Conservation (phyloP, 331 rosid species). For the Prunus yedoensis region DNA sequence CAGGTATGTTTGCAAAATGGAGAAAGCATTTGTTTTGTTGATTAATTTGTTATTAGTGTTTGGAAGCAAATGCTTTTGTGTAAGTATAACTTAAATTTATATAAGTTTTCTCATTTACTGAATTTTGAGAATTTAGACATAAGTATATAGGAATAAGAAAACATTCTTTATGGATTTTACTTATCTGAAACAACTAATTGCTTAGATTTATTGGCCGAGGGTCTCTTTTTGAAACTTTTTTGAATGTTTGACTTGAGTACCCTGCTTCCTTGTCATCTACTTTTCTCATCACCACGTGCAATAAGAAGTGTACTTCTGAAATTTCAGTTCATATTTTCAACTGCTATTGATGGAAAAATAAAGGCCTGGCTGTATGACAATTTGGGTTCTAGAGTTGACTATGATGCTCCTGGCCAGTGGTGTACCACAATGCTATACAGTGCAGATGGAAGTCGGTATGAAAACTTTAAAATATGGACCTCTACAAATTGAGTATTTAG, state of each 20-base stretch:
- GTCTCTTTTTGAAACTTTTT: neutral
- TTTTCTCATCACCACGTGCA: neutral
- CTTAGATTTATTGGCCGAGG: neutral
- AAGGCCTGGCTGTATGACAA: slow-evolving; percentile 89
- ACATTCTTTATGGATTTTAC: neutral
- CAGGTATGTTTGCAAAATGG: slow-evolving; percentile 50
- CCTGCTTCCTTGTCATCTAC: neutral
- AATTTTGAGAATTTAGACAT: neutral
- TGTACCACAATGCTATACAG: slow-evolving; percentile 86
- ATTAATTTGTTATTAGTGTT: neutral
- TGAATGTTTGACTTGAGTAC: neutral
- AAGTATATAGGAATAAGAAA: neutral
- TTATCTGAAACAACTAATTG: neutral
- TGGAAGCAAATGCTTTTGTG: neutral
- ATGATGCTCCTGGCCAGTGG: slow-evolving; percentile 90
- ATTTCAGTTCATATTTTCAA: slow-evolving; percentile 85
- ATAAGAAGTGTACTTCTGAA: slow-evolving; percentile 20
- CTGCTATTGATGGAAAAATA: slow-evolving; percentile 87
- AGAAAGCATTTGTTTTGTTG: neutral
- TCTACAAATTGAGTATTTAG: neutral
- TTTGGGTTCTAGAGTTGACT: slow-evolving; percentile 84
- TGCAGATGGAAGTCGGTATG: slow-evolving; percentile 86
- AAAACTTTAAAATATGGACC: neutral
- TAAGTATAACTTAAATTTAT: neutral
- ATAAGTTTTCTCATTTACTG: neutral